Conservation (phyloP, 179 eudicot species). For the Beta lomatogona region DNA sequence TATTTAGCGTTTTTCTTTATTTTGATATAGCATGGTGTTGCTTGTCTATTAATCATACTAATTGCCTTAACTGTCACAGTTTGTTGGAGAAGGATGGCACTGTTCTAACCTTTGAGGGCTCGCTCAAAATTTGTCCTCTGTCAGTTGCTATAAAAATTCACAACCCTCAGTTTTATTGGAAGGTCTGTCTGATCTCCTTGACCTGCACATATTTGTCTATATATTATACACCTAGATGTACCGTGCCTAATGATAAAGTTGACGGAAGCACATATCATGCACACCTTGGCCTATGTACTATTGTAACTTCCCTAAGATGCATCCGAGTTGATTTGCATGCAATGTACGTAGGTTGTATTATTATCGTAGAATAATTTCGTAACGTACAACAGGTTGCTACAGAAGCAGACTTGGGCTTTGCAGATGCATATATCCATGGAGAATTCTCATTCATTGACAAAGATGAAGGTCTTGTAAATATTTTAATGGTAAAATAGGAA, state of each 20-base stretch:
- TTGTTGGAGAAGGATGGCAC: constrained; percentile 87
- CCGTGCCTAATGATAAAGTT: not conserved
- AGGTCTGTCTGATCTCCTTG: constrained; percentile 43
- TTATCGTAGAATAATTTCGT: too few species aligned
- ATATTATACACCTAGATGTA: too few species aligned
- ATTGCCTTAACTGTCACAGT: constrained; percentile 33
- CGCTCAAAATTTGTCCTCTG: constrained; percentile 45
- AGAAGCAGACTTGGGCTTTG: constrained; percentile 94
- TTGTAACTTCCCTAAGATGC: too few species aligned
- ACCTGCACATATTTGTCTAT: too few species aligned
- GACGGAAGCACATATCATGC: too few species aligned
- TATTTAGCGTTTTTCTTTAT: too few species aligned
- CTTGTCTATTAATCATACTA: too few species aligned
- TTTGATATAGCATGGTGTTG: not conserved
- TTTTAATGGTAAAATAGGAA: constrained; percentile 65
- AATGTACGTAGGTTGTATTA: too few species aligned
- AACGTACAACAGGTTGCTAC: constrained; percentile 60
- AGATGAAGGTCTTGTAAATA: constrained; percentile 71
- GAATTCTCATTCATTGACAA: constrained; percentile 86
- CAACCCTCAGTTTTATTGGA: constrained; percentile 87
- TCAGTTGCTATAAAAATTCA: constrained; percentile 64
- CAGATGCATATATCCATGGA: constrained; percentile 93
- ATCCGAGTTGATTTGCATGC: too few species aligned
- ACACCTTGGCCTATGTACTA: too few species aligned
- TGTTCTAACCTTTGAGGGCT: constrained; percentile 67